Evolutionary conservation across 2,329 filamentous ascomycete species (phyloP).

Genomic region (Exophiala alcalophila): DNA sequence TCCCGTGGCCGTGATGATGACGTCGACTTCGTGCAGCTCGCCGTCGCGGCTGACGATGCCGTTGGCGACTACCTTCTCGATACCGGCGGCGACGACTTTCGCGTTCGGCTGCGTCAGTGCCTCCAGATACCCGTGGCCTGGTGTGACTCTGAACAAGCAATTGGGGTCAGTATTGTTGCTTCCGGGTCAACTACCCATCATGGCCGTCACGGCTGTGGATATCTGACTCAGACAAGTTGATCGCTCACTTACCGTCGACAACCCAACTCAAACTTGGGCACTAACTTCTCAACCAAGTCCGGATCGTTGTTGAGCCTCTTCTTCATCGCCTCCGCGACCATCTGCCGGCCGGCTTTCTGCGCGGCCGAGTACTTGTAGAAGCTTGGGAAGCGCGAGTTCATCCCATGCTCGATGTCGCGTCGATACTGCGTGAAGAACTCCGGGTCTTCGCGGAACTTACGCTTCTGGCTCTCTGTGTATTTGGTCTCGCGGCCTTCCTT

Average conservation of each 20-base stretch:
- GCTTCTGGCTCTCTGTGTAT: conserved; percentile 25
- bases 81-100: conserved; percentile 38
- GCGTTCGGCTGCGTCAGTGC: conserved; percentile 46
- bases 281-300: neutral
- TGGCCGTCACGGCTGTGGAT: no score
- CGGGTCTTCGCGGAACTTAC: neutral
- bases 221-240: no score
- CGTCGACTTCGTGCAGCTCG: conserved; percentile 38
- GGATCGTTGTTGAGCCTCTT: neutral
- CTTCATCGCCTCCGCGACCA: conserved; percentile 51
- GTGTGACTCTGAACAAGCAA: conserved; percentile 32
- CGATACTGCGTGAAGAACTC: neutral
- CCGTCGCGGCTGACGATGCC: conserved; percentile 43
- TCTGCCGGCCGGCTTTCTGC: conserved; percentile 50
- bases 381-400: conserved; percentile 10
- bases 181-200: no score
- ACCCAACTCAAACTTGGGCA: conserved; percentile 1
- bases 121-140: conserved; percentile 43
- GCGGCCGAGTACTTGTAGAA: conserved; percentile 49
- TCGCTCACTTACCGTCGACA: conserved; percentile 6
- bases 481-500: conserved; percentile 22
- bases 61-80: conserved; percentile 37
- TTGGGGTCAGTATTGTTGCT: no score
- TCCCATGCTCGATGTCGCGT: neutral
- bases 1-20: conserved; percentile 31